Base-by-base conservation (phyloP, 176 grass and related monocot species). In the Saccharum spontaneum region DNA sequence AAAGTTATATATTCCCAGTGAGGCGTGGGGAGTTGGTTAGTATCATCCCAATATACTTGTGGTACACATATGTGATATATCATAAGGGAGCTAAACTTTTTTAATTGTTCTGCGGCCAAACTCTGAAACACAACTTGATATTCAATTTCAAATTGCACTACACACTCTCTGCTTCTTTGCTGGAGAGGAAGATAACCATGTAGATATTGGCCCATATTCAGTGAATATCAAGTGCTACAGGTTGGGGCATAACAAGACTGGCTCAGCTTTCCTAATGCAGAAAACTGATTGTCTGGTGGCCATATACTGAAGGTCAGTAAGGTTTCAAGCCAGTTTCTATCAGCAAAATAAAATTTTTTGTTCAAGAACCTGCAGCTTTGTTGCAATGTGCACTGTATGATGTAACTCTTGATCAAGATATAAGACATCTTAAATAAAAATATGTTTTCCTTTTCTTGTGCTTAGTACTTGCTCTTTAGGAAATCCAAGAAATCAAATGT, bases 211-310 rank as follows among this genome's bases (percentile, higher is more conserved):
- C 69, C 92, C 85, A 2, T 94, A 92, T 90, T 86, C 80, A 36
- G 89, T 88, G 78, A 94, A 91, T 61, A 76, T 91, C 57, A 91
- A 89, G 66, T 94, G 92, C 67, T 94, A 89, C 40, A 78, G 73
- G 3, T 65, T 94, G 20, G 87, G 92, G 54, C 79, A 86, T 23
- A 60, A 87, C 84, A 91, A 75, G 73, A 91, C 91, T 8, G 87
- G 87, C 23, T 94, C 89, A 67, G 77, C 85, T 36, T 94, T 91
- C 71, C 89, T 22, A 79, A 89, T 17, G 89, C 82, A 38, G 87
- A 91, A 75, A 77, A 82, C 73, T 94, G 72, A 79, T 81, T 71
- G 73, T 20, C 34, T 61, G 15, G 49, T 60, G 33, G 34, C 48
- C 41, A 67, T 36, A 7, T 49, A 67, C 62, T 30, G 15, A 79